A percentile compares a stretch with the other conserved stretches of the same genome.
These are phyloP conservation scores for Epicoccum sorghinum DNA, from an alignment of 2,329 filamentous ascomycete genomes.

Conservation along the genomic window DNA sequence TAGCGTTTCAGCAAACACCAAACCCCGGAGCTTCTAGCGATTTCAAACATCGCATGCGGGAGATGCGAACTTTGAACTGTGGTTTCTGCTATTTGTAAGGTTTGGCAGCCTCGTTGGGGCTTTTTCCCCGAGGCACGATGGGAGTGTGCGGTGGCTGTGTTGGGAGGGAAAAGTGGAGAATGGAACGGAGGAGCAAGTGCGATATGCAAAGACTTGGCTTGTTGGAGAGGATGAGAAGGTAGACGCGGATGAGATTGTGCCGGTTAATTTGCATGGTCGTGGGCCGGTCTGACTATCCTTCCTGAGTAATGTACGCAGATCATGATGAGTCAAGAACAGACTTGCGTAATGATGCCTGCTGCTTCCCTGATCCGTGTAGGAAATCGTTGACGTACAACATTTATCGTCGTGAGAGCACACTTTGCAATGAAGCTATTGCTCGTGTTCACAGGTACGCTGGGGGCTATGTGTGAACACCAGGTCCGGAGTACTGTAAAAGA, in stretches of 20 bases:
- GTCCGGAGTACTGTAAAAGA: too few species aligned
- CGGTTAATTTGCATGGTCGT: neutral
- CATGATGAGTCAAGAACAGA: neutral
- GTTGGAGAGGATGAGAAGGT: neutral
- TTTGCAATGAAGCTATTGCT: too few species aligned
- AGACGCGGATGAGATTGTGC: neutral
- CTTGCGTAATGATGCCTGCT: neutral
- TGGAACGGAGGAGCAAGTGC: neutral
- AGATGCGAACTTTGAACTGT: neutral
- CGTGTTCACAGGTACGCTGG: too few species aligned
- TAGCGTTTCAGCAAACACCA: constrained; percentile 34
- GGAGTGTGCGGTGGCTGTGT: constrained; percentile 2
- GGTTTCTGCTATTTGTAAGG: neutral
- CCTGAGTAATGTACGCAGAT: neutral
- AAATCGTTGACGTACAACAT: too few species aligned
- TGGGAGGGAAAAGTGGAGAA: neutral
- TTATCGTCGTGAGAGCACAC: too few species aligned
- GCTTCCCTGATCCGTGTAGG: too few species aligned
- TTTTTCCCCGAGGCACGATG: neutral
- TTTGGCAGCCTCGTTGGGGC: too few species aligned
- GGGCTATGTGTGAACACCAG: too few species aligned
- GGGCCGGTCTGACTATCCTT: neutral
- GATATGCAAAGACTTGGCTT: neutral
- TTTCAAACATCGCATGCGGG: constrained; percentile 26
- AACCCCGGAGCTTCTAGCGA: constrained; percentile 2